Percentiles rank a stretch among this genome's conserved stretches.
Evolutionary conservation across 225 moss, liverwort and hornwort genomes (phyloP).

Genomic region (Rhytidiadelphus loreus): DNA sequence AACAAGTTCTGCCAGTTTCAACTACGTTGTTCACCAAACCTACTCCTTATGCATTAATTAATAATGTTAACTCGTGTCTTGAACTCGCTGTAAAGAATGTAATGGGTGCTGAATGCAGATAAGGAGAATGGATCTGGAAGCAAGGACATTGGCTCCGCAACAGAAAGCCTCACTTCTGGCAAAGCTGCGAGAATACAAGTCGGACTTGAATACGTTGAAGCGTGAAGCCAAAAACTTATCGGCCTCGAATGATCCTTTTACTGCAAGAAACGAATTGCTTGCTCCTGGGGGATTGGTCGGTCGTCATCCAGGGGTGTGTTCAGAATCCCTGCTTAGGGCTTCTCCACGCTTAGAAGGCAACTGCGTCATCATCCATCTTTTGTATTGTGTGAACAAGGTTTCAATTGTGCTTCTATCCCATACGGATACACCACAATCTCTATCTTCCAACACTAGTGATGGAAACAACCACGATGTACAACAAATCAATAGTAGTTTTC

Average conservation of each 20-base stretch:
- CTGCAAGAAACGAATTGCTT: slow-evolving; percentile 51
- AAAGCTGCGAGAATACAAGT: slow-evolving; percentile 70
- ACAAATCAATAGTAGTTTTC: background rate
- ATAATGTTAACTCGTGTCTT: background rate
- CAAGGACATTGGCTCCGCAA: slow-evolving; percentile 48
- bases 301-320: slow-evolving; percentile 35
- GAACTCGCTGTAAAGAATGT: background rate
- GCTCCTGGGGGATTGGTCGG: slow-evolving; percentile 35
- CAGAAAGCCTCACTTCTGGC: slow-evolving; percentile 52
- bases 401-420: background rate
- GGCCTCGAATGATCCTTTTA: slow-evolving; percentile 29
- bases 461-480: background rate
- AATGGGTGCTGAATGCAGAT: slow-evolving; percentile 27
- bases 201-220: slow-evolving; percentile 55
- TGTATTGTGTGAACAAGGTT: background rate
- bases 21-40: background rate
- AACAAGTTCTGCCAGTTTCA: background rate
- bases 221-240: slow-evolving; percentile 58
- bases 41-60: no score
- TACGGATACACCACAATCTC: background rate
- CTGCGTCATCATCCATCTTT: background rate
- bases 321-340: background rate
- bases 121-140: slow-evolving; percentile 88
- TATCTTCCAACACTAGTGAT: background rate
- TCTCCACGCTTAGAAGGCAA: background rate